phyloP scores from a whole-genome alignment of 768 basidiomycete genomes.

The Omphalotus guepiniiformis region DNA sequence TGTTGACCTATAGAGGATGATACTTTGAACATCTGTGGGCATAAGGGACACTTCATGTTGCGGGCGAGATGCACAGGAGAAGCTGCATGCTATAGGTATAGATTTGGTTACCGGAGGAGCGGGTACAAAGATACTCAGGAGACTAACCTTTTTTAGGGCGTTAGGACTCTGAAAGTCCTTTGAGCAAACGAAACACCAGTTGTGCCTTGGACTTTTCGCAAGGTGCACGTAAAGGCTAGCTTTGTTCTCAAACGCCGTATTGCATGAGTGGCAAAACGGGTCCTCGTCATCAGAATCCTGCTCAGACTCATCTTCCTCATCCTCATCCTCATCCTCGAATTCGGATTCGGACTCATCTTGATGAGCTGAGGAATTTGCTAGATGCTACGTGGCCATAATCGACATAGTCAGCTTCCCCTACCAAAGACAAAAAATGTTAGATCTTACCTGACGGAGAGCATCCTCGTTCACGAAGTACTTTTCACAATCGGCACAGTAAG shows the following conservation, averaged over 20 bases:
- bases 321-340: background rate
- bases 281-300: slow-evolving; percentile 12
- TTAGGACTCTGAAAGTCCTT: slow-evolving; percentile 20
- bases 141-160: slow-evolving; percentile 18
- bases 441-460: background rate
- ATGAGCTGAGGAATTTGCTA: too few relatives aligned
- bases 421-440: too few relatives aligned
- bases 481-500: background rate
- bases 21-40: slow-evolving; percentile 27
- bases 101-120: too few relatives aligned
- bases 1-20: slow-evolving; percentile 36
- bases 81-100: slow-evolving; percentile 19
- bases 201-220: slow-evolving; percentile 19
- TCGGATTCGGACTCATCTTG: too few relatives aligned
- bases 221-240: slow-evolving; percentile 19
- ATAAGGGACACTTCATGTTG: slow-evolving; percentile 28
- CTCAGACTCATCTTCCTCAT: slow-evolving; percentile 8
- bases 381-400: too few relatives aligned
- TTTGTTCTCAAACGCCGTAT: slow-evolving; percentile 17
- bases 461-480: background rate
- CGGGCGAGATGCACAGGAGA: slow-evolving; percentile 24
- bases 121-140: too few relatives aligned
- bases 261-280: slow-evolving; percentile 19
- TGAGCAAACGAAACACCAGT: slow-evolving; percentile 32
- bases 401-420: too few relatives aligned